These are phyloP conservation scores for Chlorella sp. DNA, from an alignment of 139 green algal genomes.

Conservation along the genomic window DNA sequence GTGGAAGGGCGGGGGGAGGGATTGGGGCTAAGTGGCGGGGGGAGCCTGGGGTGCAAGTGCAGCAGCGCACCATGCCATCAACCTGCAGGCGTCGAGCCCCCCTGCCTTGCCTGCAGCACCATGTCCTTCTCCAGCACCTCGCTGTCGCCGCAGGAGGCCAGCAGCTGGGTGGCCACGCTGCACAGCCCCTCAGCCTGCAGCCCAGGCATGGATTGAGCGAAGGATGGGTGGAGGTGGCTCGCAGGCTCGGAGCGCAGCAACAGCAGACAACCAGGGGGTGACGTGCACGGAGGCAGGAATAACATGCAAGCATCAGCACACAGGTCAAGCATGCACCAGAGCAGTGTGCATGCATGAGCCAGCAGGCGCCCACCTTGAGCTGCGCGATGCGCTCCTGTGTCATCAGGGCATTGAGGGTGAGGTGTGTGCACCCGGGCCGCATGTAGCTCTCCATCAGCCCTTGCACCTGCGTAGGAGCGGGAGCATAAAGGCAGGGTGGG, in stretches of 20 bases:
- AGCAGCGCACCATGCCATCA: no score
- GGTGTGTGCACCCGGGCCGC: conserved; percentile 38
- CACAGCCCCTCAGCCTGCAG: neutral
- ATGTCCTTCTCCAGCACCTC: neutral
- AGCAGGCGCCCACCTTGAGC: neutral
- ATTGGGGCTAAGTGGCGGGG: no score
- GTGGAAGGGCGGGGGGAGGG: neutral
- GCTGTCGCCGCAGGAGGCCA: neutral
- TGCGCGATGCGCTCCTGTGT: neutral
- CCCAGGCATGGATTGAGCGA: neutral
- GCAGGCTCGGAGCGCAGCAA: neutral
- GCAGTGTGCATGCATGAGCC: no score
- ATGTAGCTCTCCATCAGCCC: conserved; percentile 38
- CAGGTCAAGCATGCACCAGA: no score
- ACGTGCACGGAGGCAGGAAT: no score
- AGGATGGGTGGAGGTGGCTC: neutral
- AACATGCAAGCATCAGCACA: no score
- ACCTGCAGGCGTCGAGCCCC: neutral
- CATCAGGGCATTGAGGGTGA: conserved; percentile 29
- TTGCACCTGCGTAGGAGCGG: neutral
- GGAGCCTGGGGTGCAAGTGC: no score
- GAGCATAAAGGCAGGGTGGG: no score
- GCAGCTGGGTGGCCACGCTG: neutral
- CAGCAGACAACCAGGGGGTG: neutral
- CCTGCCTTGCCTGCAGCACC: neutral